phyloP scores from a whole-genome alignment of 352 stramenopile genomes.

The Pythium periplocum region DNA sequence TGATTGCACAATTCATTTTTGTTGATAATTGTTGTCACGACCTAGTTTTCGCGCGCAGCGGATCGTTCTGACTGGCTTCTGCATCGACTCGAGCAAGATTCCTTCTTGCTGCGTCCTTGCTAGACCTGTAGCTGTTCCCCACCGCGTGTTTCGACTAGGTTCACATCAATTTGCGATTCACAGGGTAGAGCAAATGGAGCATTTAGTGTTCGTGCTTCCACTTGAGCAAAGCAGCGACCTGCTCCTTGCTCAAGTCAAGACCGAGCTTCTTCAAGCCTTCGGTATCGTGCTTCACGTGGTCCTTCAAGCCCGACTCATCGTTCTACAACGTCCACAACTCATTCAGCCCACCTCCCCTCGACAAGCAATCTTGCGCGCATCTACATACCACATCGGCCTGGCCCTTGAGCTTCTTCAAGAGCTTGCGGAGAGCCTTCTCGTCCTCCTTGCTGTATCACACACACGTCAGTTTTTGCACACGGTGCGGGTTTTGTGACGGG shows the following conservation, averaged over 20 bases:
- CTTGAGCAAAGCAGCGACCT: conserved; percentile 79
- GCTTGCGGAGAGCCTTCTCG: conserved; percentile 80
- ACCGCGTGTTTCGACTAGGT: no score
- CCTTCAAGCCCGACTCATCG: conserved; percentile 57
- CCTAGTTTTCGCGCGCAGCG: no score
- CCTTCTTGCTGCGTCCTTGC: no score
- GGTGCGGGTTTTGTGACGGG: background rate
- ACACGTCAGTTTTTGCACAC: conserved; percentile 6
- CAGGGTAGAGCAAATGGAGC: no score
- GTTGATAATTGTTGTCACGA: no score
- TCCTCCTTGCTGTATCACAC: conserved; percentile 67
- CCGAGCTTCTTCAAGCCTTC: conserved; percentile 69
- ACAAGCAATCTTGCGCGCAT: no score
- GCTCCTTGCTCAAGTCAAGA: conserved; percentile 56
- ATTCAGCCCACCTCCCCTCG: background rate
- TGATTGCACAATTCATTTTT: no score
- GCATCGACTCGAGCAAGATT: no score
- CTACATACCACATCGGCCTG: conserved; percentile 54
- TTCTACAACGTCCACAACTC: conserved; percentile 11
- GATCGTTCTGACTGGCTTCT: no score
- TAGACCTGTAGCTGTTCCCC: no score
- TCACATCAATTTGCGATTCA: no score
- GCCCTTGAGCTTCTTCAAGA: conserved; percentile 85
- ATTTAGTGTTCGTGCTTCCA: conserved; percentile 86
- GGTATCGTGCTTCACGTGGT: conserved; percentile 74